Conservation (phyloP, 257 asterid genomes). For the Craterostigma plantagineum region DNA sequence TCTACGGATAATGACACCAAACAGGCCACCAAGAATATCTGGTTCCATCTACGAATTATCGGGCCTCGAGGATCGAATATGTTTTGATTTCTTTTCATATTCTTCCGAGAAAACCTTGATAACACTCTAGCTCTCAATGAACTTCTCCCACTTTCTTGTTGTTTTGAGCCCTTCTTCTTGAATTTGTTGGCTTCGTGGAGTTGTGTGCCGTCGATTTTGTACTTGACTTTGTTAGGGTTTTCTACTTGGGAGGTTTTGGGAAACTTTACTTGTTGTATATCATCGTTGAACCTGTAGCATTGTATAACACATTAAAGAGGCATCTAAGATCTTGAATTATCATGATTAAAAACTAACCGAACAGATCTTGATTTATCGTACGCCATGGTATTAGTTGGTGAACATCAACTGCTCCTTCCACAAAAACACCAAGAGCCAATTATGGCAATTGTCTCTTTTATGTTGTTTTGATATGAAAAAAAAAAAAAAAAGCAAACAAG, state of each 20-base stretch:
- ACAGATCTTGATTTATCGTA: too few relatives aligned
- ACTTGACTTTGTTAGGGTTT: constrained; percentile 32
- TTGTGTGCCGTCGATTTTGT: constrained; percentile 31
- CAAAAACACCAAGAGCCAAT: too few relatives aligned
- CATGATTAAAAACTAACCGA: too few relatives aligned
- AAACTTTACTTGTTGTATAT: constrained; percentile 24
- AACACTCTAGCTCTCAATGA: constrained; percentile 64
- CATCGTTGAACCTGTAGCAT: constrained; percentile 47
- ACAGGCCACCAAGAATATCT: constrained; percentile 70
- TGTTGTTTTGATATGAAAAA: too few relatives aligned
- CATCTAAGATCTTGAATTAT: too few relatives aligned
- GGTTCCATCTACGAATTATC: constrained; percentile 67
- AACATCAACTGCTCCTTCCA: too few relatives aligned
- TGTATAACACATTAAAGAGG: too few relatives aligned
- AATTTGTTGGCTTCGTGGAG: constrained; percentile 21
- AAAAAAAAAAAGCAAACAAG: too few relatives aligned
- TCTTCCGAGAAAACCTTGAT: constrained; percentile 93
- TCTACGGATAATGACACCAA: constrained; percentile 76
- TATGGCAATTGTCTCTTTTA: too few relatives aligned
- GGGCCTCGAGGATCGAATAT: constrained; percentile 89
- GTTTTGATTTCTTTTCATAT: constrained; percentile 49
- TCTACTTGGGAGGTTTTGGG: constrained; percentile 28
- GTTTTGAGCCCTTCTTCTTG: too few relatives aligned
- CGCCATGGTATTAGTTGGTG: too few relatives aligned
- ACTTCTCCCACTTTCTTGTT: constrained; percentile 14